A percentile compares a stretch with the other conserved stretches of the same genome.
These are phyloP conservation scores for Salix suchowensis DNA, from an alignment of 345 rosid genomes.

Conservation along the genomic window DNA sequence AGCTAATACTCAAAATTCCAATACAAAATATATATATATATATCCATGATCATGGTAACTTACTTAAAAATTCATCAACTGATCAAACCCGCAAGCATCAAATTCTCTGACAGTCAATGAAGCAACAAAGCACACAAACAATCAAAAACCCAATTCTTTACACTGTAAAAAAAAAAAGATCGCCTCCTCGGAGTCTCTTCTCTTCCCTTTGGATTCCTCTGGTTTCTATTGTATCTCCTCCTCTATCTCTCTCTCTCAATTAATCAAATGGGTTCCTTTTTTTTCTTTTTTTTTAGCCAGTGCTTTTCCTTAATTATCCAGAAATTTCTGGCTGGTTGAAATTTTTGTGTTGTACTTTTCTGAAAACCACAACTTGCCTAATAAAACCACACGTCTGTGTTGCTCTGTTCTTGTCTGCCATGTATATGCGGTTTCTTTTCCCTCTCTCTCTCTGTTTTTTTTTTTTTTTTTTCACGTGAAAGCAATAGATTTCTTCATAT, in stretches of 20 bases:
- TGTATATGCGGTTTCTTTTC: background rate
- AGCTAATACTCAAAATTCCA: slow-evolving; percentile 10
- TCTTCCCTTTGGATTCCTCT: slow-evolving; percentile 10
- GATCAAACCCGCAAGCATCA: slow-evolving; percentile 14
- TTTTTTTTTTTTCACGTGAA: background rate
- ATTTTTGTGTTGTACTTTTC: background rate
- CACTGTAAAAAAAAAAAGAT: background rate
- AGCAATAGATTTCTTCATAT: no score
- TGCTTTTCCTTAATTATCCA: background rate
- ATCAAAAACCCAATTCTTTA: slow-evolving; percentile 5
- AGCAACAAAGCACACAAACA: background rate
- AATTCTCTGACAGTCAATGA: background rate
- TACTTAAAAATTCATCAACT: slow-evolving; percentile 9
- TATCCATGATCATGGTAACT: slow-evolving; percentile 17
- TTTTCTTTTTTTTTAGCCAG: background rate
- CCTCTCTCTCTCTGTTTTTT: background rate
- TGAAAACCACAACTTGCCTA: background rate
- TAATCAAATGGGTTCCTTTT: background rate
- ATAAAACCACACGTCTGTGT: background rate
- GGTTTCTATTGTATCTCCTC: slow-evolving; percentile 18
- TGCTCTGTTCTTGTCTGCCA: background rate
- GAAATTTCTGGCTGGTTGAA: slow-evolving; percentile 1
- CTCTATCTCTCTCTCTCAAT: background rate
- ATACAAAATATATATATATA: background rate
- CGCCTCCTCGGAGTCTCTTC: slow-evolving; percentile 8